Evolutionary conservation across 148 eudicot genomes (phyloP), one percentile per base, ranked within the genome.

Genomic region (Pharnaceum exiguum): DNA sequence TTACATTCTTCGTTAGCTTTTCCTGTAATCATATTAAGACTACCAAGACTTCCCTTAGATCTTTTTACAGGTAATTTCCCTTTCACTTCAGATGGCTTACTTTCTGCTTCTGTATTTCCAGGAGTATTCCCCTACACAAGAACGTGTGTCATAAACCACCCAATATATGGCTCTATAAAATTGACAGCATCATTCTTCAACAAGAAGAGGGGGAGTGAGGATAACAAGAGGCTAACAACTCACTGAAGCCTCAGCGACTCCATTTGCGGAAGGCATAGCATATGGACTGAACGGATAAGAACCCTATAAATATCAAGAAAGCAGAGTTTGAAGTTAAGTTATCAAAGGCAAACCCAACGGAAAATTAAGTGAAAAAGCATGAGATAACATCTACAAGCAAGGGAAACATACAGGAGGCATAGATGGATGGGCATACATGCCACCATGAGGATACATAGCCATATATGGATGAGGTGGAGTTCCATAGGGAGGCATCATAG

Each of bases 391-490:
- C 30, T n/a, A 51, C n/a, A 56, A 60, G 51, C 36, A 55, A 25
- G n/a, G n/a, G n/a, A n/a, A n/a, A n/a, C n/a, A n/a, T 80, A 94
- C 99, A 80, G 95, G 95, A 73, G 96, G 89, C 46, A 94, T 82
- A 37, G 96, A 80, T 48, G 99, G 99, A 75, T 94, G 99, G 22
- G 91, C 93, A 51, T 94, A 94, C 30, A 94, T 55, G 37, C 90
- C 89, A 66, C 99, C 99, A 73, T 76, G 96, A 62, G 99, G 96
- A 84, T 94, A 94, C 99, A 94, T 93, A 51, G 97, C 95, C 68
- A 94, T 70, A 64, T 94, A 94, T 24, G 99, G 99, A 73, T 85
- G 99, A n/a, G 95, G 98, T 33, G 99, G 89, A 42, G 99, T 86
- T 40, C 99, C 99, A 84, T 89, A 94, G 8, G 99, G 96, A 40